A percentile compares a stretch with the other conserved stretches of the same genome.
Conservation (phyloP, 306 rosid species). For the Cicer cuneatum region DNA sequence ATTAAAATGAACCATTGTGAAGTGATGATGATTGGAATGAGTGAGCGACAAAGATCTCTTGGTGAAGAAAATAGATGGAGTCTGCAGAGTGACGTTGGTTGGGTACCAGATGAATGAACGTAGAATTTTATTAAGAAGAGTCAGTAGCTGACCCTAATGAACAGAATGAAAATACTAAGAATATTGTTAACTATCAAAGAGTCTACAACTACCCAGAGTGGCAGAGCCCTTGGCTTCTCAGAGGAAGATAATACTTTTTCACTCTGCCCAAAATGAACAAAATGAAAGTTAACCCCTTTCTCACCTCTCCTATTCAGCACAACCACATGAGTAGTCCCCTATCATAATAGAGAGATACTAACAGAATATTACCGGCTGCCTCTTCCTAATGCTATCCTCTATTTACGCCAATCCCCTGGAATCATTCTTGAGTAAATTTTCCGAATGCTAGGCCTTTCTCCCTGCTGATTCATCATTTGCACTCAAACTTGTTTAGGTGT, state of each 20-base stretch:
- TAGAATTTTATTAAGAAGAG: neutral
- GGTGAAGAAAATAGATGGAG: neutral
- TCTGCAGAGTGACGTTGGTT: neutral
- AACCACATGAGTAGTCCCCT: neutral
- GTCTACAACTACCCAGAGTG: neutral
- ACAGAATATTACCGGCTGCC: no score
- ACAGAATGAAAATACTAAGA: neutral
- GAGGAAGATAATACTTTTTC: no score
- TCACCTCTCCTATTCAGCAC: constrained; percentile 1
- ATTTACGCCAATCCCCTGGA: neutral
- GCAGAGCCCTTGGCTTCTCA: no score
- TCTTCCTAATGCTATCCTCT: neutral
- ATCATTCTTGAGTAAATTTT: neutral
- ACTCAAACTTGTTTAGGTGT: neutral
- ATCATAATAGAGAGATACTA: neutral
- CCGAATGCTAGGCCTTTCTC: neutral
- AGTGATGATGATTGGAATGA: neutral
- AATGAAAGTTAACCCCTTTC: neutral
- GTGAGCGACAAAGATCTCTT: neutral
- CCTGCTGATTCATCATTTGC: neutral
- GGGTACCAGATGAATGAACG: neutral
- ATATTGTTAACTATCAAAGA: neutral
- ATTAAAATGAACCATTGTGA: neutral
- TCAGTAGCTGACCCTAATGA: neutral
- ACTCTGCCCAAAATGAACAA: neutral